Conservation (phyloP, 768 basidiomycete genomes). For the Suillus alpinus region DNA sequence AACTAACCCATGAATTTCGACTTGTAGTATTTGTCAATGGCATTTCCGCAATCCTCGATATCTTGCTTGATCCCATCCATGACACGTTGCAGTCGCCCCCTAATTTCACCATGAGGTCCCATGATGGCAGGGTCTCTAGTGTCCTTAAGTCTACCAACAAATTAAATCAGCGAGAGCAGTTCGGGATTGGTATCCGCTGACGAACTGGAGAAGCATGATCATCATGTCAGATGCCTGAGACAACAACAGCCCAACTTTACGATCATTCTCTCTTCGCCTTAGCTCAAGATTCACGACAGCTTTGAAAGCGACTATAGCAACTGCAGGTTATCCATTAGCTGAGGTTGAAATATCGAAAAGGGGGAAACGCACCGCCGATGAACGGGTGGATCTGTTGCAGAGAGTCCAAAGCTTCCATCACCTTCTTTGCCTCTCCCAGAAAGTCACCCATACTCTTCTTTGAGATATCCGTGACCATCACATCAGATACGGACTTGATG, state of each 20-base stretch:
- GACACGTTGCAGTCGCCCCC: constrained; percentile 32
- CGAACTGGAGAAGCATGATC: constrained; percentile 43
- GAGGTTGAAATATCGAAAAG: not conserved
- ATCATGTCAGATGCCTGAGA: constrained; percentile 52
- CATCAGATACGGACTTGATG: constrained; percentile 1
- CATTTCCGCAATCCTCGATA: constrained; percentile 42
- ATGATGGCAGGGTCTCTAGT: constrained; percentile 21
- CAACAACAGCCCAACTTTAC: constrained; percentile 44
- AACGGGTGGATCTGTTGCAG: constrained; percentile 27
- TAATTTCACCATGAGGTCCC: constrained; percentile 32
- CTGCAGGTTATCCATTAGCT: constrained; percentile 20
- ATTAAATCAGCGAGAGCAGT: not conserved
- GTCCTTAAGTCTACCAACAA: constrained; percentile 25
- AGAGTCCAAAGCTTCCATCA: constrained; percentile 24
- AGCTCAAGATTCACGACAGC: constrained; percentile 47
- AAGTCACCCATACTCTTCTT: constrained; percentile 14
- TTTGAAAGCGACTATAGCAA: constrained; percentile 49
- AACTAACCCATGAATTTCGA: constrained; percentile 38
- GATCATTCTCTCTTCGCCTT: constrained; percentile 49
- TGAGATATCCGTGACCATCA: not conserved
- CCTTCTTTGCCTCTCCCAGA: constrained; percentile 19
- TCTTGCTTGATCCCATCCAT: constrained; percentile 34
- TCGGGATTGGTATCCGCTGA: not conserved
- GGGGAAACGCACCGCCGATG: constrained; percentile 19
- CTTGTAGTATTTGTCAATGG: constrained; percentile 46